Conservation (phyloP, 2,329 filamentous ascomycete genomes). For the Dryadomyces quercivorus region DNA sequence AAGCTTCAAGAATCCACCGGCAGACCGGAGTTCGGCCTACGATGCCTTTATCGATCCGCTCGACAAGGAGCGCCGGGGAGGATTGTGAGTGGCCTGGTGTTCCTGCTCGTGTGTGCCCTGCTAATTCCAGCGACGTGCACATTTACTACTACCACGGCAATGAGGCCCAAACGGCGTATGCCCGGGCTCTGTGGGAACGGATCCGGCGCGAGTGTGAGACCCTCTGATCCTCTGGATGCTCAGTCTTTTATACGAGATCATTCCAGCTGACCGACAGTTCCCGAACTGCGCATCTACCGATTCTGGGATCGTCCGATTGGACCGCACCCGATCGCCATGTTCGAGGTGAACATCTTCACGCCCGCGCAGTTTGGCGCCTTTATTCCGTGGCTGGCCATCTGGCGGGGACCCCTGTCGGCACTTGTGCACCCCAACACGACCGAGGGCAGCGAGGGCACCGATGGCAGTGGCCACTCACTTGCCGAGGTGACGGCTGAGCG, state of each 20-base stretch:
- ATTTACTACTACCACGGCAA: slow-evolving; percentile 68
- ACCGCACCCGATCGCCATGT: slow-evolving; percentile 77
- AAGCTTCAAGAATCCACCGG: slow-evolving; percentile 56
- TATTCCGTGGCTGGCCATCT: slow-evolving; percentile 70
- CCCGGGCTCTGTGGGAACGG: slow-evolving; percentile 61
- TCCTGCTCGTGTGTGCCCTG: slow-evolving; percentile 5
- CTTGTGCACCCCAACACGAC: slow-evolving; percentile 73
- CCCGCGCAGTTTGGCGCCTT: slow-evolving; percentile 85
- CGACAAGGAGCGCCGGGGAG: slow-evolving; percentile 52
- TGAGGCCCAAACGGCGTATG: slow-evolving; percentile 50
- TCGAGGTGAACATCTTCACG: slow-evolving; percentile 80
- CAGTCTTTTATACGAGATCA: neutral
- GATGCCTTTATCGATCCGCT: slow-evolving; percentile 56
- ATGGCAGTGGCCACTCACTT: slow-evolving; percentile 4
- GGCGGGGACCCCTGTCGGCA: slow-evolving; percentile 67
- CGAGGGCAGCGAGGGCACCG: slow-evolving; percentile 7
- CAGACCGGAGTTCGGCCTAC: slow-evolving; percentile 56
- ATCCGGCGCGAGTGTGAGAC: slow-evolving; percentile 65
- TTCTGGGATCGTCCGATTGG: slow-evolving; percentile 70
- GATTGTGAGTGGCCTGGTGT: slow-evolving; percentile 43
- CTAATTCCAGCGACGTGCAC: slow-evolving; percentile 53
- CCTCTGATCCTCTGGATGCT: neutral
- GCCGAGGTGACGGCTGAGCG: slow-evolving; percentile 21
- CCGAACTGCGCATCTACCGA: slow-evolving; percentile 70
- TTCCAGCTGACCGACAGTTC: slow-evolving; percentile 38